Base-by-base conservation (phyloP, 129 eudicot species). In the Escallonia herrerae region DNA sequence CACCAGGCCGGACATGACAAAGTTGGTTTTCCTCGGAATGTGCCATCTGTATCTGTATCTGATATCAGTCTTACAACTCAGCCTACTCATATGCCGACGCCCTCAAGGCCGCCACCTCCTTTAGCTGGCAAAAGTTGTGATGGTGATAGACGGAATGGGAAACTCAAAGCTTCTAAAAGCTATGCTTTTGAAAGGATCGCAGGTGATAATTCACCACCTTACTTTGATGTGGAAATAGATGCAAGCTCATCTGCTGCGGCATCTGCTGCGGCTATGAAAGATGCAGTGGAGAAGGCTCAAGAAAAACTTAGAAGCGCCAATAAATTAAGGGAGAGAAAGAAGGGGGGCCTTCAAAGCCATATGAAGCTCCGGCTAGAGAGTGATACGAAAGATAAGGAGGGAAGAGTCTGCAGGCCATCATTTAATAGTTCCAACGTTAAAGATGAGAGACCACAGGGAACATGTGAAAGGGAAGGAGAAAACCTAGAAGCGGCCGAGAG, bases 21-120 rank as follows among this genome's bases (percentile, higher is more conserved):
- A 61, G 46, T 67, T 46, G 60, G 50, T 64, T 72, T 77, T 56
- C 64, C 62, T 40, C 68, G 52, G 69, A 73, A 58, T 48, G 71
- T 48, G 73, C 83, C 84, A 8, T 71, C 73, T 63, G 42, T 84
- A 60, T 81, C 87, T 47, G 86, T 86, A 40, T 76, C 87, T 56
- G 87, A 79, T 76, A 72, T 86, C 53, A 86, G 83, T 75, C 91
- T 93, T 33, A 83, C 81, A 66, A 89, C 99, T 56, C 87, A 76
- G 74, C 91, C 96, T 67, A 83, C 95, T 53, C 72, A 78, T 59
- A 69, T 89, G 69, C 95, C 99, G 2, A 90, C 99, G 40, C 95
- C 96, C 48, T 75, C 89, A 3, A 82, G 95, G 67, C 95, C 90
- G 11, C 99, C 99, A 43, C 99, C 99, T 69, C 74, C 74, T 60